A percentile compares a stretch with the other conserved stretches of the same genome.
Conservation (phyloP, 108 stramenopile genomes). For the Nitzschia putrida region DNA sequence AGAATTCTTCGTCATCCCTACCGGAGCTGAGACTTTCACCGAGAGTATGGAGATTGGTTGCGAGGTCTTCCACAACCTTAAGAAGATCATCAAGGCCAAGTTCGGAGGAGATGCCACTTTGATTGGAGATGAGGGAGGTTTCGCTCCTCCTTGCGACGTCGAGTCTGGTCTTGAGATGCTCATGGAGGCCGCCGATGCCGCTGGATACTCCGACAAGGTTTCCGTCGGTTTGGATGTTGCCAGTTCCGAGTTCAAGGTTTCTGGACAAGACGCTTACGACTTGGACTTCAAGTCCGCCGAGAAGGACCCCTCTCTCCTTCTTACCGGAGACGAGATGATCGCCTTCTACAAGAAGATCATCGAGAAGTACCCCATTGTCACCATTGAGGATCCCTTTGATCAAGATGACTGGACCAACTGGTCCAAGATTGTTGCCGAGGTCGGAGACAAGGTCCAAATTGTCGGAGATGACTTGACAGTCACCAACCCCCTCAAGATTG, state of each 20-base stretch:
- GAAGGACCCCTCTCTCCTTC: constrained; percentile 79
- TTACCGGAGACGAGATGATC: constrained; percentile 92
- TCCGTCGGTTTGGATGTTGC: constrained; percentile 98
- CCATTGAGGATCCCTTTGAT: constrained; percentile 99
- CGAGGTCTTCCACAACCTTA: constrained; percentile 98
- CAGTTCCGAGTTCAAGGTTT: constrained; percentile 96
- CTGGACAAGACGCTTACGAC: constrained; percentile 93
- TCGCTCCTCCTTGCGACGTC: constrained; percentile 95
- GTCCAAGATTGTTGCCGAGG: constrained; percentile 86
- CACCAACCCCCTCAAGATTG: constrained; percentile 96
- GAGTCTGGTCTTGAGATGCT: constrained; percentile 95
- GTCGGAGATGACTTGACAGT: constrained; percentile 99
- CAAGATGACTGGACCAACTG: constrained; percentile 99
- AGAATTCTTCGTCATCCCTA: constrained; percentile 99
- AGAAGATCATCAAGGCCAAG: constrained; percentile 97
- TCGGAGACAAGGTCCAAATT: constrained; percentile 91
- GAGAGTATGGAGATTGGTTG: constrained; percentile 98
- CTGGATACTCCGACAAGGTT: constrained; percentile 96
- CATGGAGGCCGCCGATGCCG: constrained; percentile 94
- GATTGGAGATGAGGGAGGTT: constrained; percentile 99
- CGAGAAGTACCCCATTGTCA: constrained; percentile 95
- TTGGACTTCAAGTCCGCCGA: constrained; percentile 95
- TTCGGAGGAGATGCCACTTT: constrained; percentile 98
- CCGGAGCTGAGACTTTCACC: constrained; percentile 91
- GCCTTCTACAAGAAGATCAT: constrained; percentile 92